Evolutionary conservation across 345 rosid species (phyloP).

Genomic region (Rhodamnia rubescens): DNA sequence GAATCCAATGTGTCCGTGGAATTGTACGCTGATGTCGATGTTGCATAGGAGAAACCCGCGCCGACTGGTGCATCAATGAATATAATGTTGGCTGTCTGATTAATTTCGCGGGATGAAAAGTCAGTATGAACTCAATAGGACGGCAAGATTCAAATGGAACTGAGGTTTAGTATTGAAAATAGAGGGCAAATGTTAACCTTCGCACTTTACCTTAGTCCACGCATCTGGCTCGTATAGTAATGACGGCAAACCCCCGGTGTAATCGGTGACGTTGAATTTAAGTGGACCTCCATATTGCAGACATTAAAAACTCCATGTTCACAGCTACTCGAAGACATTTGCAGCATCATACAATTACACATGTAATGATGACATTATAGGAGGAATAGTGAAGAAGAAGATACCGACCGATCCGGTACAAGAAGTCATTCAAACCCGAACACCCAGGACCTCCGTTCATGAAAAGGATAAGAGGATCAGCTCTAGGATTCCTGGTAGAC

Average conservation of each 20-base stretch:
- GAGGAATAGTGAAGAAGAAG: not conserved
- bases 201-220: not conserved
- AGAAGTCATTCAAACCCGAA: not conserved
- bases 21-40: not conserved
- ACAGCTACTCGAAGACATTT: not conserved
- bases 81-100: constrained; percentile 4
- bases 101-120: not conserved
- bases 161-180: not conserved
- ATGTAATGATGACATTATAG: not conserved
- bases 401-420: not conserved
- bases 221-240: not conserved
- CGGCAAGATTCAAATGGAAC: not conserved
- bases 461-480: not conserved
- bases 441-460: not conserved
- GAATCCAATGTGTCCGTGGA: not conserved
- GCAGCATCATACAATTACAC: not conserved
- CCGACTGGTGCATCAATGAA: constrained; percentile 20
- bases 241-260: constrained; percentile 6
- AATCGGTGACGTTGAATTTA: constrained; percentile 1
- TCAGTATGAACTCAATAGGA: not conserved
- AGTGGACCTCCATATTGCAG: constrained; percentile 8
- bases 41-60: constrained; percentile 13
- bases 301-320: not conserved
- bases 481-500: not conserved
- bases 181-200: not conserved